Base-by-base conservation (phyloP, 2,329 filamentous ascomycete genomes). In the Orbilia javanica region DNA sequence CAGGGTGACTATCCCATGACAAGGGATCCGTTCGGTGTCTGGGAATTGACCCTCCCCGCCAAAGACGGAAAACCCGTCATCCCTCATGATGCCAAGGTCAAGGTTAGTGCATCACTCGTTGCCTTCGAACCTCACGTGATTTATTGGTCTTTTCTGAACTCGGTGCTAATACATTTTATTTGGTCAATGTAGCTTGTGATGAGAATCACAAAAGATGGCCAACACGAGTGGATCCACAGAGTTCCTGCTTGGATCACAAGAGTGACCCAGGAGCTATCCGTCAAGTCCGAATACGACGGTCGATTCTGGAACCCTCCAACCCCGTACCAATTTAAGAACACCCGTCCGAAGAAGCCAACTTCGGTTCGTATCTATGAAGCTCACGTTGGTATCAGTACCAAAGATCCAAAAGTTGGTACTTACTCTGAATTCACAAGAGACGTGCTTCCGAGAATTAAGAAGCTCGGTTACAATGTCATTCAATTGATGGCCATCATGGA, bases 401-500 rank as follows among this genome's bases (percentile, higher is more conserved):
- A 94, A 0, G 95, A 98, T 80, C 89, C 91, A 79, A 91, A 90
- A 80, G 94, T 99, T 44, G 90, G 96, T 2, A 97, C 93, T 5
- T 99, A 97, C 88, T 97, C 97, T 84, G 94, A 99, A 85, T 99
- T 99, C 84, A 98, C 95, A 1, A 88, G 90, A 82, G 93, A 93
- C 84, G 94, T 97, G 88, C 88, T 99, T 6, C 94, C 95, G 15
- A 90, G 95, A 73, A 98, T 99, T 85, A 91, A 94, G 83, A 87
- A 90, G 80, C 87, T 98, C 50, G 96, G 95, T 46, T 99, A 99
- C 87, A 98, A 99, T 83, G 92, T 94, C 68, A 98, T 99, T 81
- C 96, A 99, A 84, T 88, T 99, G 80, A 99, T 99, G 96, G 96
- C 96, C 53, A 88, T 99, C 83, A 99, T 99, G 95, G 96, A 99